A percentile compares a stretch with the other conserved stretches of the same genome.
Evolutionary conservation across 169 alveolate species (phyloP).

Genomic region (Plasmodium sp.): DNA sequence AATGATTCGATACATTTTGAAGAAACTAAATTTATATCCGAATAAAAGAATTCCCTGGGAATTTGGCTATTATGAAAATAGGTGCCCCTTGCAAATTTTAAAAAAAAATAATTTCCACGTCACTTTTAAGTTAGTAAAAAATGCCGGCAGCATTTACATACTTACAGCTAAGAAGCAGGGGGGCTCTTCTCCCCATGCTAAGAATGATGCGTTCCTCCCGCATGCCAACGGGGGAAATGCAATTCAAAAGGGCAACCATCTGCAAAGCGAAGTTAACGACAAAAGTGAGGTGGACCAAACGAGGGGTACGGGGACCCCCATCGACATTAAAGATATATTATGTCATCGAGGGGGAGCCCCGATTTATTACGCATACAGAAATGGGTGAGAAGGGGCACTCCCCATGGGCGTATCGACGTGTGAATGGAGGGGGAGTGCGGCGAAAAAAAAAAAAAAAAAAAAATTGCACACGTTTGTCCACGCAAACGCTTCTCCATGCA

Average conservation of each 20-base stretch:
- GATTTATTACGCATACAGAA: slow-evolving; percentile 12
- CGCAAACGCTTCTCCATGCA: neutral
- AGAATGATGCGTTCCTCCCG: neutral
- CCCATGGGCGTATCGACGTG: neutral
- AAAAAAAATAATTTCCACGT: slow-evolving; percentile 54
- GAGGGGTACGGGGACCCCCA: neutral
- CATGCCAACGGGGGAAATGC: neutral
- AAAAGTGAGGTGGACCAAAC: slow-evolving; percentile 2
- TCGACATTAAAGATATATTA: slow-evolving; percentile 30
- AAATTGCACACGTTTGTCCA: neutral
- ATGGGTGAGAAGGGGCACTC: neutral
- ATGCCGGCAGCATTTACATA: slow-evolving; percentile 69
- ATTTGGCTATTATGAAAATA: slow-evolving; percentile 84
- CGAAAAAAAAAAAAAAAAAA: slow-evolving; percentile 19
- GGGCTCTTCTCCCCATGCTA: neutral
- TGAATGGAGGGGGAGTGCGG: neutral
- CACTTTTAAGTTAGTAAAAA: slow-evolving; percentile 58
- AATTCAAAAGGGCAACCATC: neutral
- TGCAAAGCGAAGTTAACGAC: neutral
- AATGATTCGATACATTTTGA: slow-evolving; percentile 74
- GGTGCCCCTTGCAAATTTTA: slow-evolving; percentile 78
- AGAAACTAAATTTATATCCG: slow-evolving; percentile 81
- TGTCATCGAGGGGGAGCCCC: neutral
- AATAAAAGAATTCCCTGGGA: slow-evolving; percentile 85
- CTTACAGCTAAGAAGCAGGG: slow-evolving; percentile 60